Conservation (phyloP, 306 rosid species). For the Heteromeles arbutifolia region DNA sequence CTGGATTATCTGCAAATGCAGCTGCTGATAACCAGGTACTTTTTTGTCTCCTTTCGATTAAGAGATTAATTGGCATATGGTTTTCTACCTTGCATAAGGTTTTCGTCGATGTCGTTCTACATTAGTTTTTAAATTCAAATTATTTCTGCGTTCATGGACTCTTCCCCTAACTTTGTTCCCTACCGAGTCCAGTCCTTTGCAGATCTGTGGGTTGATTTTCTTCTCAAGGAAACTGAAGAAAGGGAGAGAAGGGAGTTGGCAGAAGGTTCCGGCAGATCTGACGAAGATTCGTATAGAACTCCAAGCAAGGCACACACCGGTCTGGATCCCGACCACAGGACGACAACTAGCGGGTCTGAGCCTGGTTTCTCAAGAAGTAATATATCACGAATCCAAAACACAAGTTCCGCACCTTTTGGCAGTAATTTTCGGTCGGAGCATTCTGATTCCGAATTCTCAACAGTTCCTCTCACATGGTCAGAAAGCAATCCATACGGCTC, state of each 20-base stretch:
- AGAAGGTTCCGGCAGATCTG: constrained; percentile 30
- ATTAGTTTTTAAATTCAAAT: not conserved
- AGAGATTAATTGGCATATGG: not conserved
- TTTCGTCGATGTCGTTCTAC: not conserved
- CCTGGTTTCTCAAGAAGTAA: constrained; percentile 23
- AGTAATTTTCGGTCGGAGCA: constrained; percentile 48
- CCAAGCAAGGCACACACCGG: constrained; percentile 8
- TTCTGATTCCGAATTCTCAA: constrained; percentile 72
- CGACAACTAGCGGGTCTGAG: constrained; percentile 26
- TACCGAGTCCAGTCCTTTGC: constrained; percentile 76
- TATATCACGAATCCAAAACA: constrained; percentile 34
- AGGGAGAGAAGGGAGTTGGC: constrained; percentile 65
- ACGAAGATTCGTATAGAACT: constrained; percentile 35
- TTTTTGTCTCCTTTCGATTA: not conserved
- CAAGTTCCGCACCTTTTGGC: constrained; percentile 22
- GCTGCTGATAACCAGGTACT: constrained; percentile 75
- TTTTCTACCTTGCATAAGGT: not conserved
- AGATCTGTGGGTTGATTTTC: constrained; percentile 98
- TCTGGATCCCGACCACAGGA: constrained; percentile 26
- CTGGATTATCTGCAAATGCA: constrained; percentile 38
- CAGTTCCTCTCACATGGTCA: constrained; percentile 76
- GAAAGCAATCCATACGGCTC: constrained; percentile 45
- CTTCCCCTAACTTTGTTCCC: constrained; percentile 1
- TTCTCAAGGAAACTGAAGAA: constrained; percentile 85
- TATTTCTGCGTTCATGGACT: not conserved